Evolutionary conservation across 2,329 filamentous ascomycete genomes (phyloP), one percentile per base, ranked within the genome.

Genomic region (Aureobasidium sp.): DNA sequence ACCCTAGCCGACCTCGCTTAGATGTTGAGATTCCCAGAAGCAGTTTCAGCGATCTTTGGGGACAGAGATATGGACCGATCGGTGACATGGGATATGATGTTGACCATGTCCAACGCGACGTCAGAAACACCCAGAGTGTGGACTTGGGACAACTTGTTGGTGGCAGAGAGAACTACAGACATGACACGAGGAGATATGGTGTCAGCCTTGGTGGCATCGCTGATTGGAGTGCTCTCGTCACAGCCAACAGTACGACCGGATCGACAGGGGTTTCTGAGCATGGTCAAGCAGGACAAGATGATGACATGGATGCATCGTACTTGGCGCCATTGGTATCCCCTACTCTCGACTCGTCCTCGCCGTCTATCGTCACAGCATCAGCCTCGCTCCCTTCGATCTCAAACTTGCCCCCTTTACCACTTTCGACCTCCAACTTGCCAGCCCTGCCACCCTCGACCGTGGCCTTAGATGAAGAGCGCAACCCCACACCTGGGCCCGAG

Each of bases 11-110:
- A n/a, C 44, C 57, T 17, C 31, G 45, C 1, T 45, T 60, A 3
- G 41, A 51, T 34, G 57, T 60, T 20, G 44, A 49, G 22, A 60
- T 60, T n/a, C 57, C 57, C 3, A 17, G 57, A 41, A 41, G 34
- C 44, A 60, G 57, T 60, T 60, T 60, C 36, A 60, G 57, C 36
- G 57, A 60, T 60, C 45, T 60, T 2, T 60, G 57, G 57, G 57
- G 57, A 9, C 56, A 59, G 41, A 15, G 44, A 37, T 48, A 47
- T 34, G 56, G 44, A 29, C 37, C 53, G n/a, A 42, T 59, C 41
- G 42, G 56, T n/a, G 56, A 59, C 5, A 14, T 27, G 2, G 56
- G 44, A 14, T 48, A 59, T 27, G 22, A 59, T 17, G 27, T 57
- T 5, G 53, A 56, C 22, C 15, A 27, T 27, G 34, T 36, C 20